These are phyloP conservation scores for Neoarthrinium moseri DNA, from an alignment of 2,329 filamentous ascomycete species.

Conservation along the genomic window DNA sequence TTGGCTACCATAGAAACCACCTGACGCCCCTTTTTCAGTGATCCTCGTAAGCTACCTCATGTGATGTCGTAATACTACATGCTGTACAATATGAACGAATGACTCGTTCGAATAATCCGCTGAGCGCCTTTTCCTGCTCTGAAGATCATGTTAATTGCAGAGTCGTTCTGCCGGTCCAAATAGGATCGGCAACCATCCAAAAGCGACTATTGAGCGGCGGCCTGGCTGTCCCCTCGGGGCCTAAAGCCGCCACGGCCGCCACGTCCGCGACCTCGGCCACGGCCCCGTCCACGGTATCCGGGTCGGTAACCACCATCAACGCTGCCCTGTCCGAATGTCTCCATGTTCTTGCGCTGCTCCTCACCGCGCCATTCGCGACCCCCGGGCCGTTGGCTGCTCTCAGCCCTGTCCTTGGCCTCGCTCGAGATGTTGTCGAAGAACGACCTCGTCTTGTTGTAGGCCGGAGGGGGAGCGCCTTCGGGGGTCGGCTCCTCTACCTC, in stretches of 20 bases:
- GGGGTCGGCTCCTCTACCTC: slow-evolving; percentile 33
- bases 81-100: slow-evolving; percentile 10
- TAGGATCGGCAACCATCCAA: background rate
- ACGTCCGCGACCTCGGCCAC: slow-evolving; percentile 64
- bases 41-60: slow-evolving; percentile 9
- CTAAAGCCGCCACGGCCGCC: slow-evolving; percentile 39
- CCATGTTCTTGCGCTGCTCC: slow-evolving; percentile 93
- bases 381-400: slow-evolving; percentile 67
- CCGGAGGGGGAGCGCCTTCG: slow-evolving; percentile 38
- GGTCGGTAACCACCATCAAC: slow-evolving; percentile 78
- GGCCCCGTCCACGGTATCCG: slow-evolving; percentile 76
- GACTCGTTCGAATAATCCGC: no score
- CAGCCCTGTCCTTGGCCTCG: slow-evolving; percentile 84
- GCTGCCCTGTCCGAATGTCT: slow-evolving; percentile 95
- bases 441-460: slow-evolving; percentile 84
- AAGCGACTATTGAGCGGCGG: background rate
- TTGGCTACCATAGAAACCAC: slow-evolving; percentile 1
- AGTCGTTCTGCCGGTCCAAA: background rate
- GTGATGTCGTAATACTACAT: slow-evolving; percentile 13
- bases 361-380: slow-evolving; percentile 88
- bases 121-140: no score
- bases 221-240: background rate
- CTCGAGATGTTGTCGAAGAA: slow-evolving; percentile 99
- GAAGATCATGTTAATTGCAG: no score
- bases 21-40: slow-evolving; percentile 7